Evolutionary conservation across 1,284 basidiomycete genomes (phyloP), one percentile per base, ranked within the genome.

Genomic region (Rhodotorula sp.): DNA sequence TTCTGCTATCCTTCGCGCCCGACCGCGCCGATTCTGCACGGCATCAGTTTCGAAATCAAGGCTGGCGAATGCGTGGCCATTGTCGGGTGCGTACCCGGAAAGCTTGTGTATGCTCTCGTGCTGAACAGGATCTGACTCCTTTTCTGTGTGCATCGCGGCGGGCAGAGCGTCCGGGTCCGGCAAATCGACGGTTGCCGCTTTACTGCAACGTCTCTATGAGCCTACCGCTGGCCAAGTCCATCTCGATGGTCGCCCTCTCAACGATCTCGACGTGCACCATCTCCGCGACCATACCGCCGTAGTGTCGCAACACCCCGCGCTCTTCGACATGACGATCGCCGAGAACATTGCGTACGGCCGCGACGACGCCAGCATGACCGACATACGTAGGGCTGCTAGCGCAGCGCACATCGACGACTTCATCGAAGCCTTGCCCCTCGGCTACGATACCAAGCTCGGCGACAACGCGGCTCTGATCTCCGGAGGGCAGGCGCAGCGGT

Each of bases 401-500:
- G 84, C 85, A 0, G 93, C 95, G 2, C 87, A 90, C 78, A 89
- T 90, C 5, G 89, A 95, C 82, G 89, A 91, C n/a, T 95, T 95
- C 81, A 87, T 98, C 79, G 84, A 86, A 83, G 81, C 84, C 10
- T 85, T 97, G 0, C 91, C 92, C 0, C 83, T 89, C 34, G 91
- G 90, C 0, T 97, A 97, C 83, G 88, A 91, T 60, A 97, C 93
- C 0, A 80, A 84, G 66, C 85, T 98, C 1, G 95, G 95, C 60
- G 93, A 95, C 82, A 93, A 93, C 79, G 93, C 92, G 0, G 83
- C 86, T 23, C 85, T 93, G 62, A 87, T 98, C 69, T 95, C 93
- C 0, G 95, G 95, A 47, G 95, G 95, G 1, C 95, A 99, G 80
- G 92, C 91, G 3, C 95, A 99, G 82, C 87, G 95, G 5, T 82